Base-by-base conservation (phyloP, 768 basidiomycete genomes). In the Lepiota subincarnata region DNA sequence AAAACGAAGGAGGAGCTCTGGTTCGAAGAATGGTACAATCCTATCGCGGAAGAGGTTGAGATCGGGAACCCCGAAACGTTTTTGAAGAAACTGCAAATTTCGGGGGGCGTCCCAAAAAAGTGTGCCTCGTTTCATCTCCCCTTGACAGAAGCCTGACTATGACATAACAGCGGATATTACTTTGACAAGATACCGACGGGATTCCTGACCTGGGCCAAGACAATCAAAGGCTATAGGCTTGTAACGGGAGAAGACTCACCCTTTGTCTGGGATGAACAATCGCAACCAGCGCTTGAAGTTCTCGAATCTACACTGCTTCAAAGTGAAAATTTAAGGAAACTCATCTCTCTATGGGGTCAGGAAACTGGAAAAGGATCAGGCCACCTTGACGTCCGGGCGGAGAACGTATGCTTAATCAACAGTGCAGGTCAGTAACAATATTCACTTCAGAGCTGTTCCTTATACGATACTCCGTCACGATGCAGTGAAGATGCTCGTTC, bases 141-240 rank as follows among this genome's bases (percentile, higher is more conserved):
- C 34, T 22, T 34, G 34, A n/a, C 34, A 38, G 42, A 46, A 47
- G 8, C 35, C 48, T 61, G 39, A 58, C 57, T 22, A 49, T 19
- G 14, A 31, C 16, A 34, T 19, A 43, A n/a, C 19, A 76, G 72
- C 39, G 71, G 75, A 18, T 66, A 68, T 48, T 90, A 85, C 65
- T 71, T 88, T 16, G 92, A 96, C 69, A 86, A 89, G 62, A 69
- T 88, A 18, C 69, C 74, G 34, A 88, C 86, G 6, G 93, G 92
- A 1, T 94, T 92, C 72, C 66, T 94, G 48, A 70, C 81, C 2
- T 94, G 92, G 91, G 68, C 78, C 19, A 65, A 77, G 56, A 74
- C 72, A 34, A 70, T 91, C 46, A 83, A 84, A 60, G 86, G 75
- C 13, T 92, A 90, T 62, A 64, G 56, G 28, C 63, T 70, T 22